phyloP scores from a whole-genome alignment of 163 green algal species.

The Picocystis sp. region DNA sequence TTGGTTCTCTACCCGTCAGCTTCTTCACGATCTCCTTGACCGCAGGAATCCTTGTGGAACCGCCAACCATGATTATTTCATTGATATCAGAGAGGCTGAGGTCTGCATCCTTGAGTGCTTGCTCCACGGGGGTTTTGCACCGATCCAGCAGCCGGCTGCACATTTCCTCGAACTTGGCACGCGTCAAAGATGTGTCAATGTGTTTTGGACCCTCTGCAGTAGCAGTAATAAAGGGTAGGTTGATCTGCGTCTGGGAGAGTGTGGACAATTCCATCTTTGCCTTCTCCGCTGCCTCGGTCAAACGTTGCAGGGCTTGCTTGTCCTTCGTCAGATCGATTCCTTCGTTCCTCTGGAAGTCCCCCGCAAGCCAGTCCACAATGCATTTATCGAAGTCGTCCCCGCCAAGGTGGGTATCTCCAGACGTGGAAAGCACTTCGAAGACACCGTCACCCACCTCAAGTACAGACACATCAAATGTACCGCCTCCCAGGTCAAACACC shows the following conservation, averaged over 20 bases:
- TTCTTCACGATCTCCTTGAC: constrained; percentile 28
- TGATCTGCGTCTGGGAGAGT: constrained; percentile 22
- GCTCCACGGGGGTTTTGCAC: constrained; percentile 74
- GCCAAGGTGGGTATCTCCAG: constrained; percentile 34
- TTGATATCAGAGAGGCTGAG: constrained; percentile 26
- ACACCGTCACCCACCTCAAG: constrained; percentile 32
- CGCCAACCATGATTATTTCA: constrained; percentile 32
- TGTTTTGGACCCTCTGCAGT: constrained; percentile 60
- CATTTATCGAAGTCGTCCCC: constrained; percentile 36
- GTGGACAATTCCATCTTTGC: constrained; percentile 35
- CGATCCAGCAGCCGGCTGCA: constrained; percentile 82
- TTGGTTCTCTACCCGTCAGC: constrained; percentile 27
- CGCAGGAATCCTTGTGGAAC: constrained; percentile 31
- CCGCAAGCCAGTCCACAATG: constrained; percentile 35
- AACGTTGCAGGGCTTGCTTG: constrained; percentile 33
- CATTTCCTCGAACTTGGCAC: constrained; percentile 78
- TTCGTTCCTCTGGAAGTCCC: constrained; percentile 30
- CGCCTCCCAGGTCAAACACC: constrained; percentile 61
- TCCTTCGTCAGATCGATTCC: constrained; percentile 32
- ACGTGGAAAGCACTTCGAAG: constrained; percentile 37
- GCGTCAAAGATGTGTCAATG: constrained; percentile 43
- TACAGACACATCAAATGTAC: constrained; percentile 92
- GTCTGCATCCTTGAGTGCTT: constrained; percentile 87
- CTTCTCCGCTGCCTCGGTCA: constrained; percentile 32
- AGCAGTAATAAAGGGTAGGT: constrained; percentile 42